Evolutionary conservation across 1,284 basidiomycete genomes (phyloP).

Genomic region (Malassezia sympodialis): DNA sequence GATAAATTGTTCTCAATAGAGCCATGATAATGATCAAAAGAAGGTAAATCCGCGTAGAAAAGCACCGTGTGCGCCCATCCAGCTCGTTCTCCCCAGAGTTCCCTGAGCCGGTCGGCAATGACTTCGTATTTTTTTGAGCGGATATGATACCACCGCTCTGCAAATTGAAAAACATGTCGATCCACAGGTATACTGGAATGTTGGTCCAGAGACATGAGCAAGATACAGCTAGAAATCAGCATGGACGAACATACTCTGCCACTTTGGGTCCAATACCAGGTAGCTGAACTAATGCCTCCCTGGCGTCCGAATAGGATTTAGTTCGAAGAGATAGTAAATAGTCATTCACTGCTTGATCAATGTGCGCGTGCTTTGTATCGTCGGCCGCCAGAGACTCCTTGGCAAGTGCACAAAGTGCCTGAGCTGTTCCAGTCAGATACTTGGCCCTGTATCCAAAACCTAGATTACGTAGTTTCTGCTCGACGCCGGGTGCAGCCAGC

Average conservation of each 20-base stretch:
- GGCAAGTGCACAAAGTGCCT: conserved; percentile 57
- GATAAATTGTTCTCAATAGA: background rate
- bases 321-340: conserved; percentile 59
- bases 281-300: conserved; percentile 65
- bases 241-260: conserved; percentile 24
- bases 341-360: conserved; percentile 49
- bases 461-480: conserved; percentile 58
- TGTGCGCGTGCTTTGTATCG: background rate
- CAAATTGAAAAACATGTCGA: conserved; percentile 45
- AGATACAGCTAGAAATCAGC: conserved; percentile 66
- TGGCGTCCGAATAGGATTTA: conserved; percentile 56
- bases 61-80: conserved; percentile 46
- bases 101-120: conserved; percentile 35
- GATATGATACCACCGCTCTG: conserved; percentile 41
- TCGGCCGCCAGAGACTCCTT: background rate
- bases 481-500: conserved; percentile 57
- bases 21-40: conserved; percentile 26
- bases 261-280: conserved; percentile 81
- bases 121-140: conserved; percentile 39
- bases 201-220: conserved; percentile 89
- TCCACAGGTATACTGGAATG: conserved; percentile 42
- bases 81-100: conserved; percentile 42
- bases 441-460: conserved; percentile 93
- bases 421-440: conserved; percentile 74
- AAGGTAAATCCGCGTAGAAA: conserved; percentile 39